A percentile compares a stretch with the other conserved stretches of the same genome.
phyloP scores from a whole-genome alignment of 768 basidiomycete species.

The Pleurotus tuber-regium region DNA sequence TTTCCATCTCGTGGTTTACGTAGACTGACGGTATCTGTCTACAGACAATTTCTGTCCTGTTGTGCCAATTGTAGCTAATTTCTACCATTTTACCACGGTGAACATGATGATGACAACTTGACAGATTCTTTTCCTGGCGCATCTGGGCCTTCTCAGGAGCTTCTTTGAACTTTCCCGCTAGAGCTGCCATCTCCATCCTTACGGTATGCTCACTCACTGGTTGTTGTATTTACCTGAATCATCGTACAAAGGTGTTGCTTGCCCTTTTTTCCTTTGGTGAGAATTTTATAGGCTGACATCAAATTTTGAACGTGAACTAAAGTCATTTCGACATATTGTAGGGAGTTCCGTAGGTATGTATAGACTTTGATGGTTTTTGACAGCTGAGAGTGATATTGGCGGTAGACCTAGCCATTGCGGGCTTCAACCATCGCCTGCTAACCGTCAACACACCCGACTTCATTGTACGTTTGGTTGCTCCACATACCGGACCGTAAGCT shows the following conservation, averaged over 20 bases:
- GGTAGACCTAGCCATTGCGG: background rate
- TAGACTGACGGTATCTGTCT: too few relatives aligned
- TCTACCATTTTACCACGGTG: too few relatives aligned
- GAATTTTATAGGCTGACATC: background rate
- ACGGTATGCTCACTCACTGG: background rate
- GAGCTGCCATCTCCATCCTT: background rate
- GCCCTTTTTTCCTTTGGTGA: constrained; percentile 3
- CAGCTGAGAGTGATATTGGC: background rate
- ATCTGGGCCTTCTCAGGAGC: background rate
- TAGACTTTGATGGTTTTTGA: background rate
- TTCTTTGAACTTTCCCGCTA: background rate
- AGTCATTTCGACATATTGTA: background rate
- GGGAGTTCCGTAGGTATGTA: background rate
- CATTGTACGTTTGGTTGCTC: background rate
- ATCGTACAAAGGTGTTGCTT: background rate
- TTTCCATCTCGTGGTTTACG: too few relatives aligned
- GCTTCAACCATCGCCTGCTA: constrained; percentile 3
- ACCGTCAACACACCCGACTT: constrained; percentile 7
- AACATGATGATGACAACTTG: background rate
- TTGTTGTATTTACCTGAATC: too few relatives aligned
- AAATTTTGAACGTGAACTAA: background rate
- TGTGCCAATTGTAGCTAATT: too few relatives aligned
- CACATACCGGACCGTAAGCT: too few relatives aligned
- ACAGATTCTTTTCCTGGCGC: constrained; percentile 7
- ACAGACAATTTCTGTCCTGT: too few relatives aligned